Conservation (phyloP, 1,139 yeast species). For the Zygoascus sp. region DNA sequence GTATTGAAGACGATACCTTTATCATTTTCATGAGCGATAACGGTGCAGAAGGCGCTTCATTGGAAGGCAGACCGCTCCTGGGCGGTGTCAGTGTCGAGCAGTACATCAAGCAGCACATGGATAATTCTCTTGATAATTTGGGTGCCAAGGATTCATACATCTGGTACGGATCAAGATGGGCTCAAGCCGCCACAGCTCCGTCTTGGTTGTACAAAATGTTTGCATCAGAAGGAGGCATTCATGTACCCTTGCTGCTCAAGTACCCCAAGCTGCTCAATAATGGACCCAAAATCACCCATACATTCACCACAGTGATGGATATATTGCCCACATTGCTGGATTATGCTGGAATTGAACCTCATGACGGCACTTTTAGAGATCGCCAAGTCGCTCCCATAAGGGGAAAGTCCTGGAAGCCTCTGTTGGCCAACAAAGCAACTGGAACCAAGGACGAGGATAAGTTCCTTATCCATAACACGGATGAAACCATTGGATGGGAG, state of each 20-base stretch:
- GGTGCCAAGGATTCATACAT: conserved; percentile 48
- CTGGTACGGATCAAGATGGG: conserved; percentile 57
- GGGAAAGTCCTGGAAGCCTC: conserved; percentile 42
- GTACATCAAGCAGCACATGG: conserved; percentile 37
- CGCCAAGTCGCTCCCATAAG: conserved; percentile 40
- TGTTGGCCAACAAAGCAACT: conserved; percentile 13
- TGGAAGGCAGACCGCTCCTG: conserved; percentile 49
- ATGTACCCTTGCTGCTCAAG: conserved; percentile 46
- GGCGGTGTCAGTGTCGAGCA: conserved; percentile 30
- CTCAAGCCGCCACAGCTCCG: conserved; percentile 62
- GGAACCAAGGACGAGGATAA: conserved; percentile 6
- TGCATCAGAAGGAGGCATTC: conserved; percentile 54
- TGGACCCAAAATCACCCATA: conserved; percentile 35
- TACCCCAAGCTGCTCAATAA: conserved; percentile 14
- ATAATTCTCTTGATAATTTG: conserved; percentile 46
- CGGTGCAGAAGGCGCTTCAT: conserved; percentile 57
- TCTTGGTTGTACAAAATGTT: conserved; percentile 49
- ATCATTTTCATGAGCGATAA: conserved; percentile 56
- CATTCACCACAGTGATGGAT: conserved; percentile 56
- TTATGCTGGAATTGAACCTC: conserved; percentile 44
- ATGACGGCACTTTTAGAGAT: conserved; percentile 36
- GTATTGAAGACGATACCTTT: conserved; percentile 49
- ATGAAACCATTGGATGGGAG: conserved; percentile 56
- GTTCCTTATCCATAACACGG: conserved; percentile 38
- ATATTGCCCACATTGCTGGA: conserved; percentile 51